These are phyloP conservation scores for Diaporthe batatas DNA, from an alignment of 2,329 filamentous ascomycete species.

Conservation along the genomic window DNA sequence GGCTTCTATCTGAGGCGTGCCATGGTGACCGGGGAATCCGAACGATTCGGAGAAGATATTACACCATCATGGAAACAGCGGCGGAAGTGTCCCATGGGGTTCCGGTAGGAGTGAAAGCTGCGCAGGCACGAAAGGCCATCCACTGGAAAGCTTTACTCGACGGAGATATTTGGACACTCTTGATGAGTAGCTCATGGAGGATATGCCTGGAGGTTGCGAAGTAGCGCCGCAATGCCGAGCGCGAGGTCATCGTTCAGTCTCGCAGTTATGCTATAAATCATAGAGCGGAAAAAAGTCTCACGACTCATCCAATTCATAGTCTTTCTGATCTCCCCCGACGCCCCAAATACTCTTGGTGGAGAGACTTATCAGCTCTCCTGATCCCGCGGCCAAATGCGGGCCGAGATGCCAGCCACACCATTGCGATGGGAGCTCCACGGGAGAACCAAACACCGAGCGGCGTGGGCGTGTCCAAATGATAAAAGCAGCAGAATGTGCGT, in stretches of 20 bases:
- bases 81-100: not conserved
- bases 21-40: not conserved
- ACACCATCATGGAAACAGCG: no score
- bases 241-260: not conserved
- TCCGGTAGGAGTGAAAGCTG: not conserved
- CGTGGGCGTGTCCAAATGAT: not conserved
- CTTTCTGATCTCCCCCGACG: not conserved
- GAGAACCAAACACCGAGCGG: not conserved
- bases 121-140: no score
- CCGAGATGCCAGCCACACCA: constrained; percentile 40
- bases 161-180: not conserved
- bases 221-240: not conserved
- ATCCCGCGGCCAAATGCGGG: constrained; percentile 44
- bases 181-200: not conserved
- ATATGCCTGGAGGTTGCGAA: not conserved
- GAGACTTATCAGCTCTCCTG: constrained; percentile 23
- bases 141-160: no score
- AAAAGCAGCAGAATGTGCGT: not conserved
- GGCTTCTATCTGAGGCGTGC: constrained; percentile 29
- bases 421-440: not conserved
- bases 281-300: not conserved
- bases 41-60: not conserved
- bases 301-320: not conserved
- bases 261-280: not conserved
- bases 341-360: not conserved